Evolutionary conservation across 2,329 filamentous ascomycete genomes (phyloP), one percentile per base, ranked within the genome.

Genomic region (Bimuria novae-zelandiae): DNA sequence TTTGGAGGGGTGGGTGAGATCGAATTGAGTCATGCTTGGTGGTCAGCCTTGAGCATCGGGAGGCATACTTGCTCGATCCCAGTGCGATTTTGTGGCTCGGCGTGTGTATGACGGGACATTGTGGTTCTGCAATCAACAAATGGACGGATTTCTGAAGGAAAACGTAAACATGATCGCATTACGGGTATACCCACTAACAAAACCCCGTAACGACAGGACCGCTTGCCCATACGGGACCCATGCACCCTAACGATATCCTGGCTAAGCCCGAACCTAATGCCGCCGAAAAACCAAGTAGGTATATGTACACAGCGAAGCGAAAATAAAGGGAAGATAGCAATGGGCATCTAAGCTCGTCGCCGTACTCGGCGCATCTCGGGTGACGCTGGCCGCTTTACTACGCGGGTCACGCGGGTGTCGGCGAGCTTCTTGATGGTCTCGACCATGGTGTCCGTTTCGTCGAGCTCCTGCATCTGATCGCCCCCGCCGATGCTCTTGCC

Each of bases 401-500:
- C 71, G 19, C 74, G 69, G 44, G 73, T 71, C 46, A 88, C 72
- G 55, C 85, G 82, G 70, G 88, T 90, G 21, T 88, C 89, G 23
- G 86, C 92, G 70, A 96, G 80, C 22, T 82, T 81, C 71, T 84
- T 85, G 57, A 97, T 82, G 72, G 86, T 94, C 51, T 83, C 82
- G 7, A 85, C 82, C 56, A 97, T 78, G 52, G 84, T 83, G 58
- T 87, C 86, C 27, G 82, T 80, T 23, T 78, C 74, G 54, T 80
- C 75, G 55, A 97, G 78, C 22, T 83, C 86, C 43, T 85, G 82
- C 51, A 99, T 83, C 55, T 97, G 91, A 69, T 97, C 93, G 44
- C 90, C 86, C 19, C 94, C 94, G 41, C 94, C 94, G 56, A 97
- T 90, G 74, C 89, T 94, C 72, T 88, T 86, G 40, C 91, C 92